These are phyloP conservation scores for Cladophialophora psammophila DNA, from an alignment of 2,329 filamentous ascomycete species.

Conservation along the genomic window DNA sequence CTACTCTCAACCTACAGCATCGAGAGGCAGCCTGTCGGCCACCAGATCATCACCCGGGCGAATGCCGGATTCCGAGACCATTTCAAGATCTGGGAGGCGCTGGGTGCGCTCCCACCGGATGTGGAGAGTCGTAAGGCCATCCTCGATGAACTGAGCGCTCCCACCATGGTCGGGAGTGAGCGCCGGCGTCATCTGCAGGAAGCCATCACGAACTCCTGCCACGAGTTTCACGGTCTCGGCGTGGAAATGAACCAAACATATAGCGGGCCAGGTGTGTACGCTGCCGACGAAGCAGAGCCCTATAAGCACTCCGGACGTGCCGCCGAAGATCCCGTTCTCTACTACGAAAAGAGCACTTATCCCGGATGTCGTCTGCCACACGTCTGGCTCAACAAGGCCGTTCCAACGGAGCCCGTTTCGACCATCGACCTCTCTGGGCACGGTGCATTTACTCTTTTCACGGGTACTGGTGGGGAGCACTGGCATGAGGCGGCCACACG, in stretches of 20 bases:
- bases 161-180: constrained; percentile 48
- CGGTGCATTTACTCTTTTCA: constrained; percentile 59
- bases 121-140: constrained; percentile 50
- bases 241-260: constrained; percentile 68
- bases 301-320: constrained; percentile 26
- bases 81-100: constrained; percentile 52
- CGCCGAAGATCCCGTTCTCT: constrained; percentile 51
- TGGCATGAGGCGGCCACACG: constrained; percentile 61
- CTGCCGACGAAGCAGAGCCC: constrained; percentile 50
- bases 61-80: constrained; percentile 66
- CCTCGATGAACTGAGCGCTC: constrained; percentile 53
- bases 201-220: constrained; percentile 53
- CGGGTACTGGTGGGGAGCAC: constrained; percentile 61
- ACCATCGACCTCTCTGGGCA: constrained; percentile 68
- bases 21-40: constrained; percentile 47
- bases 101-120: constrained; percentile 54
- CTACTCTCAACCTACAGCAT: constrained; percentile 46
- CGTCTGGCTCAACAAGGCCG: constrained; percentile 64
- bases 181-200: constrained; percentile 51
- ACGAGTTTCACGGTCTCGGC: constrained; percentile 64
- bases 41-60: constrained; percentile 61
- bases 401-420: constrained; percentile 57
- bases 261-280: constrained; percentile 52
- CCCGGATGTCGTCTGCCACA: constrained; percentile 68
- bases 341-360: constrained; percentile 60